Evolutionary conservation across 2,329 filamentous ascomycete species (phyloP), one percentile per base, ranked within the genome.

Genomic region (Stagonosporopsis tanaceti): DNA sequence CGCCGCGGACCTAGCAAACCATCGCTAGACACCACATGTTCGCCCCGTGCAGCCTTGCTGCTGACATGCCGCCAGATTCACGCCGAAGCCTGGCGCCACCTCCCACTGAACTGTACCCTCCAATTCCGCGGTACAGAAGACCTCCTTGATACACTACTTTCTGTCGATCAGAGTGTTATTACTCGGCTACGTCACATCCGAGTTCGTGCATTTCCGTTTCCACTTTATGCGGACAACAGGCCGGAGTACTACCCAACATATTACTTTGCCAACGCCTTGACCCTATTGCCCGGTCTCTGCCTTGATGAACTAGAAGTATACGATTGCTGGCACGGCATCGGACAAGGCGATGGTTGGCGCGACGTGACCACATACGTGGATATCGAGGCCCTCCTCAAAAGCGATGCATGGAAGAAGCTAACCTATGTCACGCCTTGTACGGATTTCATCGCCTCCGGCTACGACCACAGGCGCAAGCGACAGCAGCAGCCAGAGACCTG

Each of bases 261-360:
- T 51, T 70, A 70, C 48, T 72, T 71, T 17, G 61, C 61, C 34
- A 70, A 74, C 44, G 72, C 74, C 2, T 46, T 76, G 9, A 60
- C 63, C 7, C 52, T 76, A 7, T 58, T 76, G 6, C 72, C 73
- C 9, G 72, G 74, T 0, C 59, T 76, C 12, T 66, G 69, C 53
- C 62, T 76, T 8, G 66, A 75, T 37, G 63, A 65, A 7, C 60
- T 76, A 8, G 61, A 70, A 20, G 67, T 76, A 1, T 69, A 75
- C 22, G 74, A 76, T 42, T 68, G 67, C 37, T 76, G 72, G 63
- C 74, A 76, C 53, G 72, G 70, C n/a, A 69, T 70, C 41, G 73
- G 71, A 5, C 52, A 73, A 41, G 66, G 68, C 17, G 72, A 73
- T 42, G 67, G 68, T 17, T 76, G 70, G 70, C 68, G 71, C 48